Conservation (phyloP, 1,284 basidiomycete species). For the Microbotryum scabiosae region DNA sequence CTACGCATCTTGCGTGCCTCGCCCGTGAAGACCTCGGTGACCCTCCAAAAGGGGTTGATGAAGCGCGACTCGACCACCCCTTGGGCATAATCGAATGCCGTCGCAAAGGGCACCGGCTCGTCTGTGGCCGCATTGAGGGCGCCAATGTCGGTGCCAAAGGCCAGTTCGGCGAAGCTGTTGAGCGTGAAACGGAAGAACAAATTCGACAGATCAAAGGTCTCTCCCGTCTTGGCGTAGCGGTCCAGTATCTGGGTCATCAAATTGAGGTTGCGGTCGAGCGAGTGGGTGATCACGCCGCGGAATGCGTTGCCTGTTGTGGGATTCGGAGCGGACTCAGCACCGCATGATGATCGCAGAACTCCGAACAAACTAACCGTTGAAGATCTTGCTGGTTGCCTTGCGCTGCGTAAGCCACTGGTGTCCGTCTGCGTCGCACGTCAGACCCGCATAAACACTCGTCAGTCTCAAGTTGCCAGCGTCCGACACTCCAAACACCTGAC, state of each 20-base stretch:
- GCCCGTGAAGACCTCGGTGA: constrained; percentile 29
- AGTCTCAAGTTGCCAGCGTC: no score
- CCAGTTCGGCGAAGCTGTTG: constrained; percentile 9
- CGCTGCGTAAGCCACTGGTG: constrained; percentile 35
- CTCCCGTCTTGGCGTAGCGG: constrained; percentile 11
- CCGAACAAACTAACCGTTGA: background rate
- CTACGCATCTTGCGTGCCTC: constrained; percentile 25
- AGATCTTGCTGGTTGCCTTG: constrained; percentile 14
- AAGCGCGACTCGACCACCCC: constrained; percentile 27
- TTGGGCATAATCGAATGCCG: constrained; percentile 37
- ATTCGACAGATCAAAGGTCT: constrained; percentile 7
- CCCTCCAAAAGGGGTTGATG: constrained; percentile 4
- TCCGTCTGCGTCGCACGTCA: constrained; percentile 12
- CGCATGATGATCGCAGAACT: no score
- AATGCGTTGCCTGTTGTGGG: constrained; percentile 1
- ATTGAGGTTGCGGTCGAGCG: constrained; percentile 27
- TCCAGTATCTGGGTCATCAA: constrained; percentile 31
- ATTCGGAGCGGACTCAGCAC: no score
- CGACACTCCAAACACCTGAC: no score
- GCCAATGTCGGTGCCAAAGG: constrained; percentile 7
- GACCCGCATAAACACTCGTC: no score
- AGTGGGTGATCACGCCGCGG: constrained; percentile 9
- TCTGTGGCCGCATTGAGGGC: constrained; percentile 21
- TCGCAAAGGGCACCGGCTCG: constrained; percentile 33
- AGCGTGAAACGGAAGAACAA: constrained; percentile 18